Conservation (phyloP, 768 basidiomycete species). For the Pleurotus citrinopileatus region DNA sequence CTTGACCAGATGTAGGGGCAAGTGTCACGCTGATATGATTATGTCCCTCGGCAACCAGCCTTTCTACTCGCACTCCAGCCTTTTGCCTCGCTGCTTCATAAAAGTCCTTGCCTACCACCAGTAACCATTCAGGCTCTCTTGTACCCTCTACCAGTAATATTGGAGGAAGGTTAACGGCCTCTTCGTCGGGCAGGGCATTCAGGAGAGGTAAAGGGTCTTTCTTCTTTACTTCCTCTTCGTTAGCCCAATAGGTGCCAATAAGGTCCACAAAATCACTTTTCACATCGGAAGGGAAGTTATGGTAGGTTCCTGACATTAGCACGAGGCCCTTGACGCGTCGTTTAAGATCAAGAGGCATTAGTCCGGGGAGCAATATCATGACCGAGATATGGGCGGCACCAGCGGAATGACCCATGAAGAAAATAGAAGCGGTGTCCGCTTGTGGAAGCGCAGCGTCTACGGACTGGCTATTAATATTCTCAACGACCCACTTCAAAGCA, state of each 20-base stretch:
- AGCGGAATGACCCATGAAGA: slow-evolving; percentile 61
- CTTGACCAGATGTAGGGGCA: slow-evolving; percentile 50
- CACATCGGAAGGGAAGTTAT: slow-evolving; percentile 23
- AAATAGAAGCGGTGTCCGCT: slow-evolving; percentile 40
- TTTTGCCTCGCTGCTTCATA: slow-evolving; percentile 33
- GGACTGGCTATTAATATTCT: slow-evolving; percentile 25
- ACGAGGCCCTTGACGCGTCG: slow-evolving; percentile 42
- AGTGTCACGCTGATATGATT: slow-evolving; percentile 63
- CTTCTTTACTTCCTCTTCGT: slow-evolving; percentile 30
- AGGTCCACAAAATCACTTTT: slow-evolving; percentile 24
- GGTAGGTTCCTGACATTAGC: slow-evolving; percentile 44
- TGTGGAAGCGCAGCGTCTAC: slow-evolving; percentile 13
- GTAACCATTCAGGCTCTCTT: slow-evolving; percentile 47
- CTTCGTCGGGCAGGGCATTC: slow-evolving; percentile 28
- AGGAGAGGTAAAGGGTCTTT: slow-evolving; percentile 42
- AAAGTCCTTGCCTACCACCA: slow-evolving; percentile 34
- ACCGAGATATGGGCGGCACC: slow-evolving; percentile 52
- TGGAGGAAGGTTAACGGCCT: slow-evolving; percentile 39
- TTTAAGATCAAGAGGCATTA: slow-evolving; percentile 30
- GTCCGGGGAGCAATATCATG: slow-evolving; percentile 34
- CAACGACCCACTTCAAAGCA: slow-evolving; percentile 51
- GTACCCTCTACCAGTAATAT: slow-evolving; percentile 49
- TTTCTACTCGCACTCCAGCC: slow-evolving; percentile 27
- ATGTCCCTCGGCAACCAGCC: slow-evolving; percentile 45
- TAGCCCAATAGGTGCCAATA: slow-evolving; percentile 36